Evolutionary conservation across 805 yeast species (phyloP), one percentile per base, ranked within the genome.

Genomic region (Yamadazyma philogaea): DNA sequence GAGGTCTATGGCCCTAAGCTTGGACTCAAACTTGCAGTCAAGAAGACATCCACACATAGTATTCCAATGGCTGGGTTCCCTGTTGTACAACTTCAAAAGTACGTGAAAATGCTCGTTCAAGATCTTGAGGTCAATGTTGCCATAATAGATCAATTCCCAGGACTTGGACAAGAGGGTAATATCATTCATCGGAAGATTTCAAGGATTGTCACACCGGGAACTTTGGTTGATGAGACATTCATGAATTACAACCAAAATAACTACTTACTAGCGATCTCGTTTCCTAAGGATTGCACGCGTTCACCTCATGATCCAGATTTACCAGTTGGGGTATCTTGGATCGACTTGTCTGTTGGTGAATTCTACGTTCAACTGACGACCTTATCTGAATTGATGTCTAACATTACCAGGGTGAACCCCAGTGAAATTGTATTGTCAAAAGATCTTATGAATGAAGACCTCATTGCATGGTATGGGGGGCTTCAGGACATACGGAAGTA

Each of bases 31-130:
- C 72, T 89, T 2, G 84, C 96, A 0, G 68, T 67, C 28, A 74
- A 77, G 52, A 66, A 66, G 41, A 72, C 78, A 30, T 61, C 59
- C 16, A 68, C 68, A 21, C 53, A 53, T 43, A 38, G 45, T 3
- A 74, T 84, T 0, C 79, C 95, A 0, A 88, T 93, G 85, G 87
- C 97, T 0, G 99, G 99, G 0, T 93, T 93, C 53, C 99, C 99
- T 0, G 69, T 77, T 4, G 63, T 66, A 32, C 87, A 81, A 43
- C 61, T 89, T 15, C 85, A 82, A 42, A 77, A 88, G 44, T 90
- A 87, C 56, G 75, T 89, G 28, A 79, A 80, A 52, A 70, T 81
- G 0, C 72, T 90, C 20, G 95, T 93, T 1, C 81, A 82, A 42
- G 87, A 81, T 27, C 62, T 77, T 17, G 82, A 81, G 2, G 70